Evolutionary conservation across 345 rosid genomes (phyloP), one percentile per base, ranked within the genome.

Genomic region (Gossypium thurberi): DNA sequence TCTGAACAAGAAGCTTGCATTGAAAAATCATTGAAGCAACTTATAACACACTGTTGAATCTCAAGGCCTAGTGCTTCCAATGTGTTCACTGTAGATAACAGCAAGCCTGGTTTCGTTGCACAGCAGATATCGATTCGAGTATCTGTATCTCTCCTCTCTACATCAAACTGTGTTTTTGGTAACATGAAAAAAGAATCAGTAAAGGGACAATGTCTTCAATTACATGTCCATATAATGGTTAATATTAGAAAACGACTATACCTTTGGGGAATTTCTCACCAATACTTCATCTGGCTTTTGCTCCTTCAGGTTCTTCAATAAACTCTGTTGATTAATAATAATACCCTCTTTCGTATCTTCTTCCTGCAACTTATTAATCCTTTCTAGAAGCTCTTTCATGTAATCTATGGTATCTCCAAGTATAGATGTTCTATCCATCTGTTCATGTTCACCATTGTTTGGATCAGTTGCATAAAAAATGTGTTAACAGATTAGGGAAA

Each of bases 1-100:
- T 89, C 89, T 50, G 96, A 89, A 72, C 98, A 94, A 68, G 98
- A 92, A 76, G 97, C 98, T 81, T 92, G 97, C 85, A 88, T 81
- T 60, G 97, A 88, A 69, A 90, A 94, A 74, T 94, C 98, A 82
- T 82, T 88, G 81, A 94, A 94, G 75, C 95, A 90, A 75, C 98
- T 94, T 15, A 90, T 85, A 44, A 92, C 94, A 81, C 97, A 89
- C 43, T 92, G 97, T 77, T 94, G 92, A 78, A 94, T 91, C 83
- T 92, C 98, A 65, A 92, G 78, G 57, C 97, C 98, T 50, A 90
- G 73, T 65, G 89, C 89, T 80, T 94, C 98, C 60, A 94, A 78
- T 67, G 98, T 89, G 82, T 68, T 82, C 60, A 92, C 91, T 57
- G 98, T 90, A 53, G 98, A 88, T 58, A 89, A 70, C 82, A 92